phyloP scores from a whole-genome alignment of 129 eudicot species.

The Pseudognaphalium luteoalbum region DNA sequence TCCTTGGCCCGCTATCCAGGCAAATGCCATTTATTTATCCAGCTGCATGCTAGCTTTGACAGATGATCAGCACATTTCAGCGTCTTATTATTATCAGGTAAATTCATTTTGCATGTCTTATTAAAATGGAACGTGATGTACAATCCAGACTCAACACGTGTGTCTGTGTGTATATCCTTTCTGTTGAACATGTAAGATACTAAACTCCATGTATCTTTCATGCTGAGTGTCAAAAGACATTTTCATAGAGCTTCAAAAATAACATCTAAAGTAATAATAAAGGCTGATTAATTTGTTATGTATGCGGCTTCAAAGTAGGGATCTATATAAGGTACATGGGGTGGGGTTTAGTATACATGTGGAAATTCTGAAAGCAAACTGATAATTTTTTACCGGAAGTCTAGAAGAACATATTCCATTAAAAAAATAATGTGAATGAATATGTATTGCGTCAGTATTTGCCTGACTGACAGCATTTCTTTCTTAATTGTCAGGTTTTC shows the following conservation, averaged over 20 bases:
- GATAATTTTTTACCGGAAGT: conserved; percentile 1
- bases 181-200: too few relatives aligned
- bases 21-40: conserved; percentile 87
- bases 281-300: too few relatives aligned
- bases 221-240: too few relatives aligned
- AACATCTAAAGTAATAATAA: too few relatives aligned
- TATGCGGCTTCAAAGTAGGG: neutral
- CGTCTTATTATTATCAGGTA: conserved; percentile 36
- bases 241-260: too few relatives aligned
- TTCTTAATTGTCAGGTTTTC: conserved; percentile 48
- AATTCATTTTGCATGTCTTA: too few relatives aligned
- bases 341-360: neutral
- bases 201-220: too few relatives aligned
- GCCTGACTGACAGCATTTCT: neutral
- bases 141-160: neutral
- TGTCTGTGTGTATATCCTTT: too few relatives aligned
- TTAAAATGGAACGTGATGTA: too few relatives aligned
- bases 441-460: neutral
- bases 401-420: neutral
- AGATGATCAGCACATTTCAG: conserved; percentile 74
- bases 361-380: conserved; percentile 3
- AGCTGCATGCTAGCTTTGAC: conserved; percentile 80
- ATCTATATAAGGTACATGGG: neutral
- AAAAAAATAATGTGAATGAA: neutral
- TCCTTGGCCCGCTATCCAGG: conserved; percentile 98